These are phyloP conservation scores for Chaetothyriales sp. DNA, from an alignment of 2,329 filamentous ascomycete species.

Conservation along the genomic window DNA sequence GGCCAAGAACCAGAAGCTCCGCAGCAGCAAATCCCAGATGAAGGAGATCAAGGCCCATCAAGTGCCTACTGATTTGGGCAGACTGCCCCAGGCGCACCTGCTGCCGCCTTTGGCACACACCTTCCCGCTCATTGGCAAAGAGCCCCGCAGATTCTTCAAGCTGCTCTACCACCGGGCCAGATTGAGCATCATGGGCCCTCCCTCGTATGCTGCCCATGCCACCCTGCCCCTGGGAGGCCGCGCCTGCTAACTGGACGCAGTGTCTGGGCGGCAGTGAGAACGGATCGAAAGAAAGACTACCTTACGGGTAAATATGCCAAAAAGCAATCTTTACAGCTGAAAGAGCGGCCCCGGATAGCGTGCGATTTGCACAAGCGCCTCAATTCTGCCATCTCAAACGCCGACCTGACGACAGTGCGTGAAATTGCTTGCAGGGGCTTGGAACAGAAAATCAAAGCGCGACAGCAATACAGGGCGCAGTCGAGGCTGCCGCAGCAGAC, in stretches of 20 bases:
- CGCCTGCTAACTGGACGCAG: neutral
- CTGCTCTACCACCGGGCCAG: neutral
- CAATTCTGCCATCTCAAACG: slow-evolving; percentile 34
- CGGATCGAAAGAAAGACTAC: neutral
- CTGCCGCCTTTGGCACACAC: neutral
- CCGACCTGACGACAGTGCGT: slow-evolving; percentile 24
- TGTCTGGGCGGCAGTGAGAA: neutral
- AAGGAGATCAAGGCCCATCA: neutral
- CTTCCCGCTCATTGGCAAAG: neutral
- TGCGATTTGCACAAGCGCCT: slow-evolving; percentile 29
- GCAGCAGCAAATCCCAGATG: neutral
- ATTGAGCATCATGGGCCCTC: neutral
- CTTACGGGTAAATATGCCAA: neutral
- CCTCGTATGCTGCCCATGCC: neutral
- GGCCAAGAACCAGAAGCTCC: neutral
- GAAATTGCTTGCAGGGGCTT: slow-evolving; percentile 29
- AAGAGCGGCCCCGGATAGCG: neutral
- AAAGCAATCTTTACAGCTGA: neutral
- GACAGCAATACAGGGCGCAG: neutral
- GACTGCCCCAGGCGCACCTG: neutral
- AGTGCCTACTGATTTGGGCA: neutral
- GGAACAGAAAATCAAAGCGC: slow-evolving; percentile 20
- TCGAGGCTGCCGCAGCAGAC: neutral
- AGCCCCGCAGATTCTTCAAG: neutral
- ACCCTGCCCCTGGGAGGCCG: no score